phyloP scores from a whole-genome alignment of 1,139 yeast genomes.

The Blastobotrys petasosporus region DNA sequence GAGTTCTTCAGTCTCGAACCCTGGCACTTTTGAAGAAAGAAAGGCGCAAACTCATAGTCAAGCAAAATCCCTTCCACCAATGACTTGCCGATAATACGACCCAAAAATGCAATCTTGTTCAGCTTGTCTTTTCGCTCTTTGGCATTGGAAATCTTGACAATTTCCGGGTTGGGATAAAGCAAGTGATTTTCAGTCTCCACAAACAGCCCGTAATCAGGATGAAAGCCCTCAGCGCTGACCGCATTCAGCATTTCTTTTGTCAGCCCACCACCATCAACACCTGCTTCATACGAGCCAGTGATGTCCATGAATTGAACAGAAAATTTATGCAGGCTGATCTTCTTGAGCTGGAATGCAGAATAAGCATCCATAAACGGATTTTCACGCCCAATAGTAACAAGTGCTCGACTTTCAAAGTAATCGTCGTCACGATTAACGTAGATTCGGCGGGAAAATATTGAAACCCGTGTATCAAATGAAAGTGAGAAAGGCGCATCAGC shows the following conservation, averaged over 20 bases:
- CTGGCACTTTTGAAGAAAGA: conserved; percentile 71
- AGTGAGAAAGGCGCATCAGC: conserved; percentile 71
- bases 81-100: conserved; percentile 82
- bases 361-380: conserved; percentile 70
- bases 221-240: conserved; percentile 65
- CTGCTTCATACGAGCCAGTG: conserved; percentile 73
- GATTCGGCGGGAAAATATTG: too few relatives aligned
- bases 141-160: not conserved
- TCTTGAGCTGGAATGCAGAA: conserved; percentile 41
- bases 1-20: conserved; percentile 42
- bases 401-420: conserved; percentile 18
- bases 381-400: conserved; percentile 64
- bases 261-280: conserved; percentile 95
- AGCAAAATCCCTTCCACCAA: conserved; percentile 77
- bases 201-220: conserved; percentile 42
- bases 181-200: conserved; percentile 53
- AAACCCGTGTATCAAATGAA: conserved; percentile 67
- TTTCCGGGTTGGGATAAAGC: conserved; percentile 62
- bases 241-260: conserved; percentile 85
- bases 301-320: conserved; percentile 64
- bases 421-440: conserved; percentile 39
- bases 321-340: conserved; percentile 45
- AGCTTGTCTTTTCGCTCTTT: conserved; percentile 34
- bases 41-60: conserved; percentile 81
- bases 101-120: conserved; percentile 55